phyloP scores from a whole-genome alignment of 805 yeast species.

The Myxozyma sirexii region DNA sequence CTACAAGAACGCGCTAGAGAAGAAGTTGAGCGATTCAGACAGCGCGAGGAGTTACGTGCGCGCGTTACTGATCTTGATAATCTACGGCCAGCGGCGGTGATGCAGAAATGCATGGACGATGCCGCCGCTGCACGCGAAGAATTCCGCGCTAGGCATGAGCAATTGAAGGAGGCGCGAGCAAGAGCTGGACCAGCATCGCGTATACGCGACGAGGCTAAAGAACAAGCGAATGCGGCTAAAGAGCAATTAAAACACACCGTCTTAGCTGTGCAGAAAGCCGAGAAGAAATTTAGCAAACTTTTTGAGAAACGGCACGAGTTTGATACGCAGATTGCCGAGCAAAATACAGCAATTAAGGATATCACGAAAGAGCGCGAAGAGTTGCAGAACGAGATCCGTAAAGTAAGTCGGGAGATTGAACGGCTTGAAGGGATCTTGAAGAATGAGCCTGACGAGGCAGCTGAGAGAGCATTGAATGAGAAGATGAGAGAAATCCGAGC shows the following conservation, averaged over 20 bases:
- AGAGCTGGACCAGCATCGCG: constrained; percentile 39
- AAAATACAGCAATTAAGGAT: constrained; percentile 1
- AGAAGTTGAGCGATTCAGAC: constrained; percentile 51
- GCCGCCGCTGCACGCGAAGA: constrained; percentile 42
- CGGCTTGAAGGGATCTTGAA: background rate
- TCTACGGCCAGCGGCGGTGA: constrained; percentile 17
- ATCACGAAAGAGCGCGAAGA: background rate
- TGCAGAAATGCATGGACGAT: constrained; percentile 1
- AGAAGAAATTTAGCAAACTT: background rate
- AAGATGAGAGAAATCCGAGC: background rate
- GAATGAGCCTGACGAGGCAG: background rate
- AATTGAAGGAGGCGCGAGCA: constrained; percentile 8
- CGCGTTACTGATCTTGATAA: constrained; percentile 24
- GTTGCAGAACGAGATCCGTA: background rate
- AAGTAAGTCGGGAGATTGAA: background rate
- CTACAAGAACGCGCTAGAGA: constrained; percentile 48
- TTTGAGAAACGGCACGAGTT: constrained; percentile 8
- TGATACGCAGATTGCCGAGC: constrained; percentile 5
- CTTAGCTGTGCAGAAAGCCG: constrained; percentile 42
- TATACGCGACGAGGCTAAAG: constrained; percentile 43
- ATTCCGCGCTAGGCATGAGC: constrained; percentile 13
- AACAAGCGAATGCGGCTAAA: constrained; percentile 43
- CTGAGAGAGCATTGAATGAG: background rate
- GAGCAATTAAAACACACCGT: constrained; percentile 41
- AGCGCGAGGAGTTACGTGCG: constrained; percentile 29